phyloP scores from a whole-genome alignment of 75 land plant genomes.

The Picea sitchensis region DNA sequence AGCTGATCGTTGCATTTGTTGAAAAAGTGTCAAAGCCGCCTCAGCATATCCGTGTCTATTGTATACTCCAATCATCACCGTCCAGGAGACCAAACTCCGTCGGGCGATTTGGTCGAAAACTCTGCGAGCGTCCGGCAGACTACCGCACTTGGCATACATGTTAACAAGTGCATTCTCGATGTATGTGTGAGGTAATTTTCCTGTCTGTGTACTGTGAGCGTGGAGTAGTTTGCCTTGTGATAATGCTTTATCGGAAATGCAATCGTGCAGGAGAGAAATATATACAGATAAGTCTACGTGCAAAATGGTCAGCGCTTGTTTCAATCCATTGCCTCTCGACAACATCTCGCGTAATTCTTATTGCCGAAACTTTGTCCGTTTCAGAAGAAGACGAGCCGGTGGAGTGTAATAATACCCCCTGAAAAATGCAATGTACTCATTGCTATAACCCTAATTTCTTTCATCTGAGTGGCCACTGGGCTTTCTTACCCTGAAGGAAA shows the following conservation, averaged over 20 bases:
- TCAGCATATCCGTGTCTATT: conserved; percentile 26
- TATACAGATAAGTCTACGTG: not conserved
- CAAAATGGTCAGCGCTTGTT: not conserved
- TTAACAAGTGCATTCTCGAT: conserved; percentile 29
- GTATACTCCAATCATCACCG: conserved; percentile 43
- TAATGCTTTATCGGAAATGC: not conserved
- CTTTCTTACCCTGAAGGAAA: too few species aligned
- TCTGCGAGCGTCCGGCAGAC: conserved; percentile 28
- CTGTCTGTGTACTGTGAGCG: not conserved
- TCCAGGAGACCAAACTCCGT: conserved; percentile 38
- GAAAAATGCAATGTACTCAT: too few species aligned
- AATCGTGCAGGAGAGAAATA: conserved; percentile 2
- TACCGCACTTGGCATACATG: conserved; percentile 54
- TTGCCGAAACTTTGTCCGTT: too few species aligned
- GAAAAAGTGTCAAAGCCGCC: conserved; percentile 26
- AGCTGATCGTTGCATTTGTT: conserved; percentile 8
- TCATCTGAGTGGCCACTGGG: too few species aligned
- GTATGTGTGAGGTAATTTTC: not conserved
- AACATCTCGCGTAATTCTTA: too few species aligned
- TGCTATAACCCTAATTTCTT: too few species aligned
- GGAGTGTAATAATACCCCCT: too few species aligned
- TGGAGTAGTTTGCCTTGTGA: conserved; percentile 12
- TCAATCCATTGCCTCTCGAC: not conserved
- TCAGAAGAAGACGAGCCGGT: too few species aligned
- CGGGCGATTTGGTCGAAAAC: conserved; percentile 27